Percentiles rank a stretch among this genome's conserved stretches.
Evolutionary conservation across 2,329 filamentous ascomycete species (phyloP).

Genomic region (Talaromyces rugulosus): DNA sequence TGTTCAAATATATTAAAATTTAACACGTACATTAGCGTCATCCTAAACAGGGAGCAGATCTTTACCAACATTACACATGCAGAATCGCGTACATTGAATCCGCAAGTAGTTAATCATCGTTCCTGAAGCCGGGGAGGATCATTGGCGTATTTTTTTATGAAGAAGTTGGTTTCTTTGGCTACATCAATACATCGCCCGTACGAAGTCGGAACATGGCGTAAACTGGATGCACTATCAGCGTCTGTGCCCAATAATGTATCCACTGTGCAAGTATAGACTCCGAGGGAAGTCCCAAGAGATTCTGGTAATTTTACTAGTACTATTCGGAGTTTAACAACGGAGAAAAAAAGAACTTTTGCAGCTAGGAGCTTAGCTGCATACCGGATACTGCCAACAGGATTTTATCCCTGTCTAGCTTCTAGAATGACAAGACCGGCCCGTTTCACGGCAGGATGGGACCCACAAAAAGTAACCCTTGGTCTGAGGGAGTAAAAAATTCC

Average conservation of each 20-base stretch:
- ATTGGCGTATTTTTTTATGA: background rate
- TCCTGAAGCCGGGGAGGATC: background rate
- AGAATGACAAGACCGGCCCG: background rate
- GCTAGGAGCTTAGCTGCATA: background rate
- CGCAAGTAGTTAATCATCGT: background rate
- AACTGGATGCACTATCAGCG: background rate
- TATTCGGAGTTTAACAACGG: background rate
- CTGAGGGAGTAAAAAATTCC: background rate
- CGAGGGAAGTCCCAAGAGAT: background rate
- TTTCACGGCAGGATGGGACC: background rate
- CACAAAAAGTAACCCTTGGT: background rate
- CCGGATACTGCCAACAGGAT: background rate
- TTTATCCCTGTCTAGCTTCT: background rate
- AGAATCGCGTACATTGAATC: background rate
- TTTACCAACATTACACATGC: background rate
- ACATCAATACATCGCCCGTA: background rate
- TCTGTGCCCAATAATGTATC: background rate
- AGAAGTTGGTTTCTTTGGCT: background rate
- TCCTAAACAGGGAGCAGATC: background rate
- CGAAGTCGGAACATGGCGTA: background rate
- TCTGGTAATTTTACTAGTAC: background rate
- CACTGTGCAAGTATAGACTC: too few species aligned
- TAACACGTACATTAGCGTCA: background rate
- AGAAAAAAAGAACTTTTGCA: background rate
- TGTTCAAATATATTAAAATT: background rate